phyloP scores from a whole-genome alignment of 2,329 filamentous ascomycete species.

The Epichloe gansuensis region DNA sequence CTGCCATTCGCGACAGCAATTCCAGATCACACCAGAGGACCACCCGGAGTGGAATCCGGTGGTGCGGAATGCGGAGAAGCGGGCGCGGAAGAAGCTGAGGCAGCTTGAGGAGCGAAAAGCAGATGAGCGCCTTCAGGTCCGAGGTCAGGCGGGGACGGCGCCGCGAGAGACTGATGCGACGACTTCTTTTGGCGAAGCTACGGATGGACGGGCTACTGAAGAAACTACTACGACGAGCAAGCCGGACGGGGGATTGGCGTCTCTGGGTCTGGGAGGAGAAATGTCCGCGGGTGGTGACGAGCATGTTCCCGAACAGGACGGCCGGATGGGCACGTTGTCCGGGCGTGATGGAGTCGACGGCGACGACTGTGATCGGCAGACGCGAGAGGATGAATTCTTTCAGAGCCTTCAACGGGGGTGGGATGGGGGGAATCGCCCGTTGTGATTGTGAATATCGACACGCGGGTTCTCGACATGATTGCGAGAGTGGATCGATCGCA shows the following conservation, averaged over 20 bases:
- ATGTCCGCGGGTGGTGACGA: no score
- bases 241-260: no score
- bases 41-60: slow-evolving; percentile 1
- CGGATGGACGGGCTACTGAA: neutral
- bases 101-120: neutral
- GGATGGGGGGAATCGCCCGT: neutral
- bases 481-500: neutral
- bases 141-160: neutral
- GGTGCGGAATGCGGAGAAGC: slow-evolving; percentile 2
- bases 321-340: no score
- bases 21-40: neutral
- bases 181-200: neutral
- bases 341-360: no score
- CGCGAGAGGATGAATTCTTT: neutral
- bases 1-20: neutral
- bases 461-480: no score
- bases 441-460: neutral
- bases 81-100: neutral
- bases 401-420: neutral
- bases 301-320: no score
- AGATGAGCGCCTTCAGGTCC: neutral
- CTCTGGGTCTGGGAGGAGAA: no score
- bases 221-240: neutral
- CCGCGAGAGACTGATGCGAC: no score
- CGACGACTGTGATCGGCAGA: neutral